Conservation (phyloP, 495 filamentous ascomycete species). For the Pseudomonodictys pantanalensis region DNA sequence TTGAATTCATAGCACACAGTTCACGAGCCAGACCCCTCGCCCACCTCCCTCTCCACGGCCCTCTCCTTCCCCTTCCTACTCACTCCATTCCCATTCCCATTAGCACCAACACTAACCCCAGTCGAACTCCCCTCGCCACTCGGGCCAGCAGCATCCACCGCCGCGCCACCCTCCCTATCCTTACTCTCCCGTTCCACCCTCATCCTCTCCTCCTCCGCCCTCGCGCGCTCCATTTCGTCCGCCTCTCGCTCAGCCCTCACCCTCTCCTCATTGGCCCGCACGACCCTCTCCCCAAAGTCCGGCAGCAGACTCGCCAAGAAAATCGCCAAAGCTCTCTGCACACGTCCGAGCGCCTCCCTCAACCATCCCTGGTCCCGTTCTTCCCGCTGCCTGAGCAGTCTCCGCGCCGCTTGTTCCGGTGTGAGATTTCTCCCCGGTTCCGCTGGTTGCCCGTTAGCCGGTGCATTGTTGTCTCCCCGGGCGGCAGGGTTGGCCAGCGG, state of each 20-base stretch:
- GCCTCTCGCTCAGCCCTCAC: conserved; percentile 48
- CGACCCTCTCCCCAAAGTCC: conserved; percentile 79
- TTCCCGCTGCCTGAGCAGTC: conserved; percentile 53
- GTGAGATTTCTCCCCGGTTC: conserved; percentile 39
- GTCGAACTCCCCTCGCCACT: conserved; percentile 34
- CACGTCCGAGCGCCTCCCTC: conserved; percentile 55
- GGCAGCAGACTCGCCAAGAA: conserved; percentile 84
- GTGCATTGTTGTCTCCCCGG: background rate
- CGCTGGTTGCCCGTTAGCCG: background rate
- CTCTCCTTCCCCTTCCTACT: conserved; percentile 23
- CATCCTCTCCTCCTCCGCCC: conserved; percentile 5
- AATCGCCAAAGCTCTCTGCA: conserved; percentile 73
- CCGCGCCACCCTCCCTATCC: conserved; percentile 27
- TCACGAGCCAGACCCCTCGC: background rate
- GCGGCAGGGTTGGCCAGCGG: conserved; percentile 47
- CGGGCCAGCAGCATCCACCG: conserved; percentile 47
- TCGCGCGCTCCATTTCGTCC: conserved; percentile 19
- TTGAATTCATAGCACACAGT: no score
- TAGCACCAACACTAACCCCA: background rate
- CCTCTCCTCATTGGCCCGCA: conserved; percentile 55
- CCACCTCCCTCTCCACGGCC: background rate
- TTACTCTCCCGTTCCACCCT: conserved; percentile 15
- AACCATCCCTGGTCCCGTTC: conserved; percentile 52
- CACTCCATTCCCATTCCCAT: background rate
- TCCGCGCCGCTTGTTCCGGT: conserved; percentile 53